Evolutionary conservation across 129 eudicot species (phyloP).

Genomic region (Gnaphalium uliginosum): DNA sequence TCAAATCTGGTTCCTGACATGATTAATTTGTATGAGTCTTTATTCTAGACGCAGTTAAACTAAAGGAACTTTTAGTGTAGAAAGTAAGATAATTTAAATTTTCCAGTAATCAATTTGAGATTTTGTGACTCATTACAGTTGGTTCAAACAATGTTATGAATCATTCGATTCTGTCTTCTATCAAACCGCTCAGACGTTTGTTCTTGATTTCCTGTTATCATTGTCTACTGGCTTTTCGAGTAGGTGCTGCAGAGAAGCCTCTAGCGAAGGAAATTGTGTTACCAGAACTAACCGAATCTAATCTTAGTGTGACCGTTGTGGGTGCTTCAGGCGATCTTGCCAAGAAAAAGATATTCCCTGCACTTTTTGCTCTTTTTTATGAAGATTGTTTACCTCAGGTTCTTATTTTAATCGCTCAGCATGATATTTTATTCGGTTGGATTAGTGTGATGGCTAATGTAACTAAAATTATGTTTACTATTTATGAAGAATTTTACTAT

Average conservation of each 20-base stretch:
- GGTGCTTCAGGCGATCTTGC: constrained; percentile 99
- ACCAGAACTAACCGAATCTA: constrained; percentile 41
- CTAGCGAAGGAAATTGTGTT: constrained; percentile 38
- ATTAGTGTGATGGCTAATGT: background rate
- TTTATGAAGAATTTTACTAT: constrained; percentile 61
- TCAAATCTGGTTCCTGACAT: too few species aligned
- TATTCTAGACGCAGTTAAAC: too few species aligned
- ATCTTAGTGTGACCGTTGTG: constrained; percentile 69
- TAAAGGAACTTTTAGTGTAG: background rate
- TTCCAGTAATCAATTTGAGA: constrained; percentile 17
- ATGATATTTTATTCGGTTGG: background rate
- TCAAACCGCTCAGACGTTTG: constrained; percentile 32
- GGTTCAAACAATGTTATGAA: constrained; percentile 23
- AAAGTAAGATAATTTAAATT: background rate
- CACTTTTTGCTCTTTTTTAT: constrained; percentile 84
- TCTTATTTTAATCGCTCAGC: background rate
- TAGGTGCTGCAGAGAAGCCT: constrained; percentile 55
- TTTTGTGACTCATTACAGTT: constrained; percentile 23
- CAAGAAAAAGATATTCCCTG: constrained; percentile 87
- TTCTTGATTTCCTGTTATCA: constrained; percentile 39
- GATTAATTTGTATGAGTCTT: too few species aligned
- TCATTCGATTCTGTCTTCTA: constrained; percentile 12
- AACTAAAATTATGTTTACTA: background rate
- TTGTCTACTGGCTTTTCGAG: constrained; percentile 29
- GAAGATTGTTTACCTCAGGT: constrained; percentile 90